Evolutionary conservation across 306 rosid genomes (phyloP).

Genomic region (Senna tora): DNA sequence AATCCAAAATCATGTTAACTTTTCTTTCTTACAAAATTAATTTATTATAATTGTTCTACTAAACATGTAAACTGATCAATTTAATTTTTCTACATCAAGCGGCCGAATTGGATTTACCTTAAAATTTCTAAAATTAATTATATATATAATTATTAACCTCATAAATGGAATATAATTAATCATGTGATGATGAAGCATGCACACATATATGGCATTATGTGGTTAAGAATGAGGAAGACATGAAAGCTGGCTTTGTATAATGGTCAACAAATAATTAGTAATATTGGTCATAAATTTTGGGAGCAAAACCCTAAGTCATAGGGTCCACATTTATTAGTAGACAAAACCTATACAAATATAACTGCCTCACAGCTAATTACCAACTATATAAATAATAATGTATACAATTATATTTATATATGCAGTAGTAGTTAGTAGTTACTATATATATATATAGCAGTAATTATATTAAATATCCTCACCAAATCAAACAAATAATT

Average conservation of each 20-base stretch:
- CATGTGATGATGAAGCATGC: no score
- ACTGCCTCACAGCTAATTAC: conserved; percentile 45
- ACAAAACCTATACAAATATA: neutral
- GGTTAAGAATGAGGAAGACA: conserved; percentile 23
- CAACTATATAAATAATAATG: neutral
- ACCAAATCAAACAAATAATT: neutral
- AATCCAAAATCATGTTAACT: no score
- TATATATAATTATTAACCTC: no score
- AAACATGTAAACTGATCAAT: no score
- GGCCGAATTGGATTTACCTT: no score
- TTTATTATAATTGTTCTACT: no score
- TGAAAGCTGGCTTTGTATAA: conserved; percentile 44
- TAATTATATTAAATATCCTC: neutral
- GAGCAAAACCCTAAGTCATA: conserved; percentile 5
- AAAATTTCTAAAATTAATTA: no score
- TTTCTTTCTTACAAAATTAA: no score
- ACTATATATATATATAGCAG: neutral
- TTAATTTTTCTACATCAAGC: no score
- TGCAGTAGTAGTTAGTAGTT: neutral
- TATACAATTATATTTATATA: neutral
- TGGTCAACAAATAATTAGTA: conserved; percentile 32
- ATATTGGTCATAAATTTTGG: conserved; percentile 28
- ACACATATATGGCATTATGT: conserved; percentile 15
- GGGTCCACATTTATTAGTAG: conserved; percentile 21
- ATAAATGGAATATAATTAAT: no score